phyloP scores from a whole-genome alignment of 2,329 filamentous ascomycete genomes.

The Fonsecaea pedrosoi region DNA sequence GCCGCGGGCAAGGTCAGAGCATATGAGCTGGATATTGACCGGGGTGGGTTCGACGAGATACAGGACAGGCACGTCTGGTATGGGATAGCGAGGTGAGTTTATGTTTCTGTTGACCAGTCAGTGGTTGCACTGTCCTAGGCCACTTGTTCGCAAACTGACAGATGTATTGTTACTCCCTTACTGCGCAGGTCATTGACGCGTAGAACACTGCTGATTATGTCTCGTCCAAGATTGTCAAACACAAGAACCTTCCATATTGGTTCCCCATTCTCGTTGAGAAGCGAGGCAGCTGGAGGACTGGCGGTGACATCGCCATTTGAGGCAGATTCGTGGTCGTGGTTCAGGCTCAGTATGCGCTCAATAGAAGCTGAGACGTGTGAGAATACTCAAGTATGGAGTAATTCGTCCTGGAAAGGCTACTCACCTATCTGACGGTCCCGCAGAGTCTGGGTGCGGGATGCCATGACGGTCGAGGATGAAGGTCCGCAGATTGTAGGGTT shows the following conservation, averaged over 20 bases:
- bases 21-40: slow-evolving; percentile 81
- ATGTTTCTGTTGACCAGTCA: slow-evolving; percentile 68
- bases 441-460: slow-evolving; percentile 57
- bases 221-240: slow-evolving; percentile 88
- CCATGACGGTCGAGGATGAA: slow-evolving; percentile 30
- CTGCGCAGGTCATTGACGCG: slow-evolving; percentile 89
- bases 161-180: slow-evolving; percentile 95
- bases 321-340: slow-evolving; percentile 62
- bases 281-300: slow-evolving; percentile 68
- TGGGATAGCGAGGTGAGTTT: slow-evolving; percentile 79
- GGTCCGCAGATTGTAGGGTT: background rate
- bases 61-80: slow-evolving; percentile 94
- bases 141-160: slow-evolving; percentile 63
- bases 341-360: slow-evolving; percentile 94
- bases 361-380: slow-evolving; percentile 71
- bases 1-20: slow-evolving; percentile 81
- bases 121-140: slow-evolving; percentile 1
- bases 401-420: slow-evolving; percentile 42
- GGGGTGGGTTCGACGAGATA: slow-evolving; percentile 92
- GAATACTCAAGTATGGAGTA: slow-evolving; percentile 35
- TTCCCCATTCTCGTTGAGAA: slow-evolving; percentile 78
- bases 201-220: slow-evolving; percentile 96
- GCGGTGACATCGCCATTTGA: slow-evolving; percentile 46
- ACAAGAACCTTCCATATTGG: slow-evolving; percentile 98
- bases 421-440: slow-evolving; percentile 75